Evolutionary conservation across 495 filamentous ascomycete genomes (phyloP).

Genomic region (Aspergillus avenaceus): DNA sequence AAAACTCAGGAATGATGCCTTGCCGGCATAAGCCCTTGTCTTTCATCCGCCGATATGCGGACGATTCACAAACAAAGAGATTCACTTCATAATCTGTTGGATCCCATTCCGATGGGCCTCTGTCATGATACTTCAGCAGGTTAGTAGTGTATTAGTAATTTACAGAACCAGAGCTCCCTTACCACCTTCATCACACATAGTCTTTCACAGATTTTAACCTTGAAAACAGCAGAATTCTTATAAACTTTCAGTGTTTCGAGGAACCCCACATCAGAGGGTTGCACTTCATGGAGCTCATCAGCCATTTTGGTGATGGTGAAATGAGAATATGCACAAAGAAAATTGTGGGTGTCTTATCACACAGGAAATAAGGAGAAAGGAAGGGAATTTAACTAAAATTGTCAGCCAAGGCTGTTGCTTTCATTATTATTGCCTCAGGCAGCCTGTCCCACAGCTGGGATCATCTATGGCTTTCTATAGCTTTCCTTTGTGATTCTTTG

Average conservation of each 20-base stretch:
- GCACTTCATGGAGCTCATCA: slow-evolving; percentile 3
- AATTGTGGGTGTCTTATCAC: too few relatives aligned
- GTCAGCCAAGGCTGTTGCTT: too few relatives aligned
- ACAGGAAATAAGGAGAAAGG: not conserved
- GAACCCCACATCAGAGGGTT: slow-evolving; percentile 18
- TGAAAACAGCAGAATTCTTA: slow-evolving; percentile 15
- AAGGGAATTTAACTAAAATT: not conserved
- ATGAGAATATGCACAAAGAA: too few relatives aligned
- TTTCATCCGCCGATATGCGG: slow-evolving; percentile 21
- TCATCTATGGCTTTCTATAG: too few relatives aligned
- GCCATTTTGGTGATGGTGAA: not conserved
- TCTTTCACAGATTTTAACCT: slow-evolving; percentile 10
- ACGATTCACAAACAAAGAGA: slow-evolving; percentile 16
- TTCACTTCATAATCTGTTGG: slow-evolving; percentile 13
- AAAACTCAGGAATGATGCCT: slow-evolving; percentile 22
- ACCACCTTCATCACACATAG: slow-evolving; percentile 24
- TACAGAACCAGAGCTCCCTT: slow-evolving; percentile 3
- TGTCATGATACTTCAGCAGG: slow-evolving; percentile 16
- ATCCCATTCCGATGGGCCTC: slow-evolving; percentile 7
- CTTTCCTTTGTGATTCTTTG: too few relatives aligned
- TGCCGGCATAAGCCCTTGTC: slow-evolving; percentile 17
- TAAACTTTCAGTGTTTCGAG: slow-evolving; percentile 13
- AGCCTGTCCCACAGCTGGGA: too few relatives aligned
- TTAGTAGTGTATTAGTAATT: not conserved
- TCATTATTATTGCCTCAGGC: too few relatives aligned